phyloP scores from a whole-genome alignment of 1,139 yeast genomes.

The Chernovozyma sophiae-reginae region DNA sequence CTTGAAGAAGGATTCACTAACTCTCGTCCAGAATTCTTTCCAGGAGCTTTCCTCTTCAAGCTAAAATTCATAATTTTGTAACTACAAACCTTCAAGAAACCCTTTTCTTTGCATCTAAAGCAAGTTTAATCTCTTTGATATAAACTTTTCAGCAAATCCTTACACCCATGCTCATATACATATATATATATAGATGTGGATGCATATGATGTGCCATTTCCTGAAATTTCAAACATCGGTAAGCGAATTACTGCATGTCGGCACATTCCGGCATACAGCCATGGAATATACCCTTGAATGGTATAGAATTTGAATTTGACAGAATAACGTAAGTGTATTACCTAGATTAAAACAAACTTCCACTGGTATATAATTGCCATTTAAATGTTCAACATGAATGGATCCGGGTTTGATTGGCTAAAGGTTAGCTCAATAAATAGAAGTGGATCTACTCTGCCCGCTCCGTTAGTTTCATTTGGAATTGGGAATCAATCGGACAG shows the following conservation, averaged over 20 bases:
- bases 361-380: too few species aligned
- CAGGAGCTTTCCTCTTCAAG: constrained; percentile 8
- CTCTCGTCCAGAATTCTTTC: background rate
- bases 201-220: too few species aligned
- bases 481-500: constrained; percentile 5
- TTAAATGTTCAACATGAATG: constrained; percentile 19
- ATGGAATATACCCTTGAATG: background rate
- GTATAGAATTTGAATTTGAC: background rate
- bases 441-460: constrained; percentile 20
- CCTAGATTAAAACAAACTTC: too few species aligned
- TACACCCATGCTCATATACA: too few species aligned
- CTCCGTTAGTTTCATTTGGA: constrained; percentile 35
- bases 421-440: constrained; percentile 15
- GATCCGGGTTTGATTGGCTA: constrained; percentile 41
- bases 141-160: too few species aligned
- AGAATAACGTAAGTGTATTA: background rate
- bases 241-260: background rate
- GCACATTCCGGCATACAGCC: background rate
- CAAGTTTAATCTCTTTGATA: too few species aligned
- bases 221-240: too few species aligned
- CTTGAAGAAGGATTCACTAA: background rate
- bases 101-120: too few species aligned
- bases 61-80: constrained; percentile 12
- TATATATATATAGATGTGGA: too few species aligned
- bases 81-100: too few species aligned